Percentiles rank a stretch among this genome's conserved stretches.
These are phyloP conservation scores for Phytomonas francai DNA, from an alignment of 208 protist genomes.

Conservation along the genomic window DNA sequence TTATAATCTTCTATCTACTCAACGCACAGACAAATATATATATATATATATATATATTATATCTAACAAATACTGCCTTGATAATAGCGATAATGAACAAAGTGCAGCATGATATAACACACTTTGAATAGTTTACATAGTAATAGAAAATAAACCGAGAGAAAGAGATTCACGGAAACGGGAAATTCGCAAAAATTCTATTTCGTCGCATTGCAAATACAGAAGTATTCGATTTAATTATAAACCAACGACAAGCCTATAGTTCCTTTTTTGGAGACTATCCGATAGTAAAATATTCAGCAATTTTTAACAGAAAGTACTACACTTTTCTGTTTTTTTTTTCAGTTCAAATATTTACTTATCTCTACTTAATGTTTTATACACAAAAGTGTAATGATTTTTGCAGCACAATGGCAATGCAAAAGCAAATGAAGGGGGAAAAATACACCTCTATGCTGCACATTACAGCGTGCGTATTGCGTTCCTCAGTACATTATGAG, in stretches of 20 bases:
- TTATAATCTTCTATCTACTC: neutral
- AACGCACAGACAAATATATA: neutral
- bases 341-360: constrained; percentile 14
- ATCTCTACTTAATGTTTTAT: constrained; percentile 9
- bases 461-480: neutral
- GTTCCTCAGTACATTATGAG: neutral
- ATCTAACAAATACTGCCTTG: neutral
- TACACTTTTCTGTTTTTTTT: constrained; percentile 12
- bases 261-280: neutral
- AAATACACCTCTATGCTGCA: neutral
- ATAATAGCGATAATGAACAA: neutral
- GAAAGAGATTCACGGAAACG: neutral
- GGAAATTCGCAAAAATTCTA: neutral
- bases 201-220: neutral
- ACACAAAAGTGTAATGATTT: neutral
- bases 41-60: no score
- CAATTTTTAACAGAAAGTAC: constrained; percentile 4
- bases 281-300: constrained; percentile 10
- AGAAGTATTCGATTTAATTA: neutral
- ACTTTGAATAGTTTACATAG: constrained; percentile 8
- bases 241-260: neutral
- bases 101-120: neutral
- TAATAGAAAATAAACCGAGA: constrained; percentile 11
- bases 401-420: neutral
- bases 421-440: neutral